phyloP scores from a whole-genome alignment of 441 rosid genomes.

The Euphorbia schlechtendalii region DNA sequence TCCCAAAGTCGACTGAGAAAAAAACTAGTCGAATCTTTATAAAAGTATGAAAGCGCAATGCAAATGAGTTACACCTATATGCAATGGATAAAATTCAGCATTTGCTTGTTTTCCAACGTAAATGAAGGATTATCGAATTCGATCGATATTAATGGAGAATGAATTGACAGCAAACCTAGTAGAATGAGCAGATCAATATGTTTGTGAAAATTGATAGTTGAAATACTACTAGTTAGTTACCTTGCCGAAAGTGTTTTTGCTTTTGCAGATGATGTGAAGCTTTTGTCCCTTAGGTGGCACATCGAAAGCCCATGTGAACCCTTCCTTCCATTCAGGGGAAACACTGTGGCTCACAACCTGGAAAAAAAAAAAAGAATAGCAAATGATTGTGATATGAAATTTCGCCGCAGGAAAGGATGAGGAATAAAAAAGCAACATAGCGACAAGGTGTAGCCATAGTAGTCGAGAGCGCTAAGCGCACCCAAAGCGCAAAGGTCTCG shows the following conservation, averaged over 20 bases:
- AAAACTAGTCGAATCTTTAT: not conserved
- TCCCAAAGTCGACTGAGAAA: slow-evolving; percentile 59
- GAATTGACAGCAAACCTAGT: not conserved
- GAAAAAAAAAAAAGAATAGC: slow-evolving; percentile 5
- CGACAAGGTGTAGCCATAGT: no score
- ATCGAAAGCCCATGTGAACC: slow-evolving; percentile 87
- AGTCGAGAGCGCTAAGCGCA: no score
- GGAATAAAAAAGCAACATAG: no score
- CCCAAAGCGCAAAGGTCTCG: no score
- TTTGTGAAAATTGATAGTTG: not conserved
- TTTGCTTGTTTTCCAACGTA: not conserved
- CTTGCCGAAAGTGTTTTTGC: slow-evolving; percentile 88
- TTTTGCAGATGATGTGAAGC: slow-evolving; percentile 89
- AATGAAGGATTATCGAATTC: not conserved
- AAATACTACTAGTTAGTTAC: slow-evolving; percentile 30
- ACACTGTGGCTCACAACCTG: slow-evolving; percentile 70
- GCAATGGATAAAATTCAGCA: not conserved
- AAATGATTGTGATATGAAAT: slow-evolving; percentile 5
- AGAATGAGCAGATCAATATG: not conserved
- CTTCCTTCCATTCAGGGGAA: slow-evolving; percentile 87
- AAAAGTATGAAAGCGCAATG: slow-evolving; percentile 1
- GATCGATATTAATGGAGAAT: not conserved
- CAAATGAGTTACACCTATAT: not conserved
- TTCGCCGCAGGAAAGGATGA: not conserved
- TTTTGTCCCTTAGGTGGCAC: slow-evolving; percentile 94